These are phyloP conservation scores for Scutellaria minor DNA, from an alignment of 257 asterid genomes.

Conservation along the genomic window DNA sequence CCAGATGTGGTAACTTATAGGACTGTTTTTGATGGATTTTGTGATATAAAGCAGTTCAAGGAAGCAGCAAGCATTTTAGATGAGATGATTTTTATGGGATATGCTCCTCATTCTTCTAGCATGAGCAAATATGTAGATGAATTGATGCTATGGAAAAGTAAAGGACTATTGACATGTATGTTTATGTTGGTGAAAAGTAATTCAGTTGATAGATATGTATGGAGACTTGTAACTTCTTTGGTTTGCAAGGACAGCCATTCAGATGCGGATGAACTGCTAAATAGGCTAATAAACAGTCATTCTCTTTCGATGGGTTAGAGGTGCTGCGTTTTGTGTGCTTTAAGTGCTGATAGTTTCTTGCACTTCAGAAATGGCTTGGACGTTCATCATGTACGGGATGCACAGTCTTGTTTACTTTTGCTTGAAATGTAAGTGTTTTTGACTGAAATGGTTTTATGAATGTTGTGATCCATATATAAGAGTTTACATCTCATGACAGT, in stretches of 20 bases:
- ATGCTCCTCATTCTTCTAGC: constrained; percentile 51
- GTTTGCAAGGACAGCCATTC: constrained; percentile 42
- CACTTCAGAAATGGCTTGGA: background rate
- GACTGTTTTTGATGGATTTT: constrained; percentile 67
- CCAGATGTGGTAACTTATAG: constrained; percentile 75
- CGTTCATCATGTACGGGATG: background rate
- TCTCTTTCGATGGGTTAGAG: constrained; percentile 21
- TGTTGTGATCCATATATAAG: background rate
- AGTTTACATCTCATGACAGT: background rate
- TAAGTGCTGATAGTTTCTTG: constrained; percentile 3
- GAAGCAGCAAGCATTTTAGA: constrained; percentile 68
- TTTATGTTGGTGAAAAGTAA: constrained; percentile 53
- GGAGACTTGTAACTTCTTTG: constrained; percentile 55
- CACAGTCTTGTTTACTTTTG: background rate
- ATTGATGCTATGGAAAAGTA: constrained; percentile 42
- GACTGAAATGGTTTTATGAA: constrained; percentile 13
- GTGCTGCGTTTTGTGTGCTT: background rate
- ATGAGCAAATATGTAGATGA: constrained; percentile 45
- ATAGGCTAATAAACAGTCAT: constrained; percentile 34
- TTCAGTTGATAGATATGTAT: constrained; percentile 52
- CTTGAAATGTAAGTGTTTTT: background rate
- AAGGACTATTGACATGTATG: constrained; percentile 47
- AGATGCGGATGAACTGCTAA: constrained; percentile 43
- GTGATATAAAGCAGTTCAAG: constrained; percentile 54
- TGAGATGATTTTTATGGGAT: constrained; percentile 77